Evolutionary conservation across 2,329 filamentous ascomycete species (phyloP).

Genomic region (Exophiala spinifera): DNA sequence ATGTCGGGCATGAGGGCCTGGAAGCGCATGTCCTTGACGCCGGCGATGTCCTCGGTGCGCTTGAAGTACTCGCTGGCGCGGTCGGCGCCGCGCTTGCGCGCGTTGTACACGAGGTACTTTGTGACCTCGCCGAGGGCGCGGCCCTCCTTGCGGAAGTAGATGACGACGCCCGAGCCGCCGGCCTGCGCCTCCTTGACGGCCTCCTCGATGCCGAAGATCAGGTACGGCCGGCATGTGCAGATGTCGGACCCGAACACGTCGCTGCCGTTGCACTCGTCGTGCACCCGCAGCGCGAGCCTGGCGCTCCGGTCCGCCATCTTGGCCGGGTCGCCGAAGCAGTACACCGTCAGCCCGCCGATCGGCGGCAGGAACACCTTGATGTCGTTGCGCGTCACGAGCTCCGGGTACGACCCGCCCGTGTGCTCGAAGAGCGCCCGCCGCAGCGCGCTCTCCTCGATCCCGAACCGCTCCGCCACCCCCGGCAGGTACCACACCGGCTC

Average conservation of each 20-base stretch:
- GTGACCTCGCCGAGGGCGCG: conserved; percentile 92
- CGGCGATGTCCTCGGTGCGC: conserved; percentile 95
- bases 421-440: conserved; percentile 89
- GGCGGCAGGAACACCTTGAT: conserved; percentile 95
- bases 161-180: conserved; percentile 89
- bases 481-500: conserved; percentile 90
- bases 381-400: conserved; percentile 89
- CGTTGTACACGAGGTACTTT: conserved; percentile 70
- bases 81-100: conserved; percentile 42
- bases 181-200: conserved; percentile 95
- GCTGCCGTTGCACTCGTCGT: conserved; percentile 88
- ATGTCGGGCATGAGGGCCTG: conserved; percentile 98
- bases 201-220: conserved; percentile 96
- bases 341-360: conserved; percentile 92
- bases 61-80: conserved; percentile 90
- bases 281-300: conserved; percentile 78
- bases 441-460: conserved; percentile 85
- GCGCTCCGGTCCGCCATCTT: conserved; percentile 87
- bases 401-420: conserved; percentile 92
- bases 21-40: conserved; percentile 95
- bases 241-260: conserved; percentile 98
- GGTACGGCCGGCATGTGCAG: conserved; percentile 86
- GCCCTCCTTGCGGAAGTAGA: conserved; percentile 98
- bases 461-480: conserved; percentile 86
- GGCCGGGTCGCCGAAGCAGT: conserved; percentile 92